These are phyloP conservation scores for Esteya vermicola DNA, from an alignment of 2,329 filamentous ascomycete genomes.

Conservation along the genomic window DNA sequence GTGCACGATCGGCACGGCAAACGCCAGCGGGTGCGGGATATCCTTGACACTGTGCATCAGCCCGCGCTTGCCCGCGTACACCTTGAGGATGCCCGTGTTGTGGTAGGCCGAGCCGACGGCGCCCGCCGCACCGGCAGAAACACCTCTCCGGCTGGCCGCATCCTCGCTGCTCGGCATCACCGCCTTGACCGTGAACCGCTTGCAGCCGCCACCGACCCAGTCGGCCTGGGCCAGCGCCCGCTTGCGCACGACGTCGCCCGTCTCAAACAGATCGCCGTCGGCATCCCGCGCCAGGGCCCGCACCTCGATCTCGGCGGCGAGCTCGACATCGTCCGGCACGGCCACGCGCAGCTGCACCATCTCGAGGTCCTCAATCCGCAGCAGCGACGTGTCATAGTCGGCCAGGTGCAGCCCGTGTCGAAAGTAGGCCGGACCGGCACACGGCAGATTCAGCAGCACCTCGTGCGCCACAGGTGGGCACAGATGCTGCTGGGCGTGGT, in stretches of 20 bases:
- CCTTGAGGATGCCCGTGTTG: constrained; percentile 68
- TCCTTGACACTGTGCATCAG: constrained; percentile 97
- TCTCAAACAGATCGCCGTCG: constrained; percentile 90
- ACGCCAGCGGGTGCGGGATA: constrained; percentile 81
- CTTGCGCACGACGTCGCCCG: constrained; percentile 73
- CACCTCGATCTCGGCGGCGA: constrained; percentile 83
- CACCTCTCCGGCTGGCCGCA: too few species aligned
- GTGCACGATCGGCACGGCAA: constrained; percentile 81
- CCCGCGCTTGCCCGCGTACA: constrained; percentile 88
- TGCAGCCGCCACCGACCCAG: constrained; percentile 72
- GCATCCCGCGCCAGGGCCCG: constrained; percentile 64
- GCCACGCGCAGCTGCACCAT: constrained; percentile 81
- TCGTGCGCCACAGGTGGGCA: constrained; percentile 79
- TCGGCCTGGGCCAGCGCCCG: constrained; percentile 80
- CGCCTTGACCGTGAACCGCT: constrained; percentile 88
- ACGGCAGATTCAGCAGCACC: constrained; percentile 72
- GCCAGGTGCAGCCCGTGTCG: constrained; percentile 64
- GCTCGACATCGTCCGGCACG: constrained; percentile 80
- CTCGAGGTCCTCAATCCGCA: constrained; percentile 80
- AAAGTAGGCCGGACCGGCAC: constrained; percentile 79
- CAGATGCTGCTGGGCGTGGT: constrained; percentile 81
- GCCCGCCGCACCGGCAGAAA: too few species aligned
- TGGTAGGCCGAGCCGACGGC: too few species aligned
- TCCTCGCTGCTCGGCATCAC: constrained; percentile 85
- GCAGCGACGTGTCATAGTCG: constrained; percentile 80